Evolutionary conservation across 2,329 filamentous ascomycete genomes (phyloP).

Genomic region (Phaeomoniella chlamydospora): DNA sequence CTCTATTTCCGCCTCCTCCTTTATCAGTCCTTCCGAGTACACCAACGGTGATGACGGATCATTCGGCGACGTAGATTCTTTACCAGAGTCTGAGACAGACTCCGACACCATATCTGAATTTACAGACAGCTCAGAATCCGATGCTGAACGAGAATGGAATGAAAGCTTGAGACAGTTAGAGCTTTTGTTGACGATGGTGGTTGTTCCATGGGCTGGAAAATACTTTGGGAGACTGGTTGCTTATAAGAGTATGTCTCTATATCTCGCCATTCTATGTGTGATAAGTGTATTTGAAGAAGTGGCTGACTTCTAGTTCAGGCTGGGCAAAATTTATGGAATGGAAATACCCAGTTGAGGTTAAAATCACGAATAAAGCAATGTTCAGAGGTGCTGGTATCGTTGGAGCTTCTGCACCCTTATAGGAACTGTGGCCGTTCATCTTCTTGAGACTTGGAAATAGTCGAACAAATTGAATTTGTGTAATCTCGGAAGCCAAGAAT

Average conservation of each 20-base stretch:
- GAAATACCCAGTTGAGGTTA: constrained; percentile 71
- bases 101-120: constrained; percentile 33
- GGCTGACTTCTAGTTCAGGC: constrained; percentile 35
- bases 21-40: constrained; percentile 21
- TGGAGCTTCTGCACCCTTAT: constrained; percentile 33
- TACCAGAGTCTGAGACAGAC: constrained; percentile 28
- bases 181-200: constrained; percentile 80
- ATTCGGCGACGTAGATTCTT: constrained; percentile 26
- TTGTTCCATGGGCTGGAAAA: constrained; percentile 88
- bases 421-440: too few species aligned
- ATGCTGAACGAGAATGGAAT: constrained; percentile 91
- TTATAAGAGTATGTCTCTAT: constrained; percentile 64
- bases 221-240: constrained; percentile 90
- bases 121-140: constrained; percentile 48
- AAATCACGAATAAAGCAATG: constrained; percentile 41
- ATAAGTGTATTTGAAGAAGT: constrained; percentile 8
- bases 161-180: constrained; percentile 88
- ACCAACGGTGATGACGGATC: constrained; percentile 12
- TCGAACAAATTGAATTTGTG: too few species aligned
- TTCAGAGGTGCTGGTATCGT: constrained; percentile 51
- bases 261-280: neutral
- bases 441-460: too few species aligned
- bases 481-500: too few species aligned
- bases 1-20: constrained; percentile 23
- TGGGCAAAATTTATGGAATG: constrained; percentile 93